These are phyloP conservation scores for Camellia japonica DNA, from an alignment of 148 eudicot species.

Conservation along the genomic window DNA sequence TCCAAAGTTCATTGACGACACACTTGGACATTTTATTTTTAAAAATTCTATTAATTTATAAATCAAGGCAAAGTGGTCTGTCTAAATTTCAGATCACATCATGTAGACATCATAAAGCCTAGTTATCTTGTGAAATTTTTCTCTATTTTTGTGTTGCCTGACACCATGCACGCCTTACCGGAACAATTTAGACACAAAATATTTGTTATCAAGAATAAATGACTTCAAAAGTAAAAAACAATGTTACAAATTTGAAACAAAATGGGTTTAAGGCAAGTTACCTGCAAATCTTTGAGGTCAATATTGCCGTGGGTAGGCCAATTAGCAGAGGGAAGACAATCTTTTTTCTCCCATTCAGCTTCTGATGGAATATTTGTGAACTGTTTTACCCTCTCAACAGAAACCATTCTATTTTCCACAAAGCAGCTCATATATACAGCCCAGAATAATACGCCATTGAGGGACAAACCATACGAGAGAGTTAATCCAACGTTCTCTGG, in stretches of 20 bases:
- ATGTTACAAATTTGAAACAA: background rate
- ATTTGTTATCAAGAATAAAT: background rate
- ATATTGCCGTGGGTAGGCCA: conserved; percentile 83
- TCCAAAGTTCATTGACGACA: background rate
- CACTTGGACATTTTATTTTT: too few relatives aligned
- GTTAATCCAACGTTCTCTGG: conserved; percentile 87
- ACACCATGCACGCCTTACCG: background rate
- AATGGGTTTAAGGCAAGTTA: conserved; percentile 7
- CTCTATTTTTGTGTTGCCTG: background rate
- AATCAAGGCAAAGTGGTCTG: background rate
- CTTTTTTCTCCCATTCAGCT: conserved; percentile 73
- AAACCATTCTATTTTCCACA: conserved; percentile 87
- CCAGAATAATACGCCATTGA: conserved; percentile 60
- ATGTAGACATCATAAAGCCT: background rate
- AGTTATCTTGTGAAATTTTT: background rate
- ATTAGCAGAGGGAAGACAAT: conserved; percentile 54
- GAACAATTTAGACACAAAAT: background rate
- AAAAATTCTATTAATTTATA: background rate
- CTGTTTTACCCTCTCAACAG: conserved; percentile 94
- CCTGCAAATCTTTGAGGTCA: conserved; percentile 72
- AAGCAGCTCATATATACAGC: conserved; percentile 76
- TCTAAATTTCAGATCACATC: background rate
- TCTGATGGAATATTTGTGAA: conserved; percentile 75
- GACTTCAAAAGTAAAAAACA: background rate
- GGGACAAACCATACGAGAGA: conserved; percentile 91